Evolutionary conservation across 495 filamentous ascomycete genomes (phyloP).

Genomic region (Aspergillus carlsbadensis): DNA sequence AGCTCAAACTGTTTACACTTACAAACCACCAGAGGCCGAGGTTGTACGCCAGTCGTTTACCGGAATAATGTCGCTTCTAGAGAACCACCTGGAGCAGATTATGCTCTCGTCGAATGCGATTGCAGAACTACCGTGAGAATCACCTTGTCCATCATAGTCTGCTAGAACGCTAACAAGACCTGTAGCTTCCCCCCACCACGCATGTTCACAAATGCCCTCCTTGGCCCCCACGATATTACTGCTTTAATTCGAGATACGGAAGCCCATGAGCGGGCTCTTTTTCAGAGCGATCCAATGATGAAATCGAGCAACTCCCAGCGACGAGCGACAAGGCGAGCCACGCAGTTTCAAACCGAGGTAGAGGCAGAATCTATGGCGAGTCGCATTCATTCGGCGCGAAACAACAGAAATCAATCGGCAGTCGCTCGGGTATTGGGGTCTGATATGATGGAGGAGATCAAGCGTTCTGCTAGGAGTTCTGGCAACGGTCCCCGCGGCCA

Average conservation of each 20-base stretch:
- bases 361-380: constrained; percentile 48
- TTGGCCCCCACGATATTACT: constrained; percentile 87
- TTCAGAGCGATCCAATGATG: constrained; percentile 74
- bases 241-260: constrained; percentile 94
- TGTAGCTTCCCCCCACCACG: constrained; percentile 83
- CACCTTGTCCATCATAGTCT: not conserved
- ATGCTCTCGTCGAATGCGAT: constrained; percentile 78
- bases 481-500: constrained; percentile 55
- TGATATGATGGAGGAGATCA: constrained; percentile 84
- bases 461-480: constrained; percentile 48
- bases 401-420: constrained; percentile 73
- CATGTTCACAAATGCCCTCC: constrained; percentile 91
- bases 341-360: constrained; percentile 41
- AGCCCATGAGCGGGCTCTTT: constrained; percentile 89
- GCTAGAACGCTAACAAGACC: not conserved
- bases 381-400: constrained; percentile 50
- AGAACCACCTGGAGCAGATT: constrained; percentile 89
- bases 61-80: constrained; percentile 66
- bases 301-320: constrained; percentile 36
- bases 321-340: constrained; percentile 48
- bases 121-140: constrained; percentile 73
- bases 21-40: not conserved
- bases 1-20: constrained; percentile 1
- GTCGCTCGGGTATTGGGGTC: constrained; percentile 87
- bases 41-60: not conserved